Evolutionary conservation across 2,329 filamentous ascomycete genomes (phyloP).

Genomic region (Chrysoporthe deuterocubensis): DNA sequence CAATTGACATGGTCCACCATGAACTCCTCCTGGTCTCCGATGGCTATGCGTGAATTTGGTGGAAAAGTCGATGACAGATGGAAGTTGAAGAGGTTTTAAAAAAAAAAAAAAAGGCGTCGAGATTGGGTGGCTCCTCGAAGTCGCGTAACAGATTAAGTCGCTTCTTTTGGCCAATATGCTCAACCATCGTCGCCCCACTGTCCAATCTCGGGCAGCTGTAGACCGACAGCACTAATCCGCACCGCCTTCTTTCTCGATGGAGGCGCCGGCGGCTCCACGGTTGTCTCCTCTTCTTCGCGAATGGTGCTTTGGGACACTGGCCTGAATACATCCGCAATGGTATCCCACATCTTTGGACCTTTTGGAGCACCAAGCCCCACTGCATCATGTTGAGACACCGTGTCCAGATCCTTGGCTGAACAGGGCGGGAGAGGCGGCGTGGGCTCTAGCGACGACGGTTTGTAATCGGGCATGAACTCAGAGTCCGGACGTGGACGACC

Average conservation of each 20-base stretch:
- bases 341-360: neutral
- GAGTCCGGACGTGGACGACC: constrained; percentile 16
- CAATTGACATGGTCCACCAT: neutral
- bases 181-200: constrained; percentile 29
- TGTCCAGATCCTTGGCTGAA: neutral
- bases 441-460: neutral
- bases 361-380: neutral
- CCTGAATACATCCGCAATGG: constrained; percentile 23
- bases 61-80: neutral
- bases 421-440: neutral
- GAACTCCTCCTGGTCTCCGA: constrained; percentile 14
- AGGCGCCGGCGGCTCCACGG: constrained; percentile 13
- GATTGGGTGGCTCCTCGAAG: neutral
- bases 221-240: constrained; percentile 43
- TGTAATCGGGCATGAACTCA: constrained; percentile 11
- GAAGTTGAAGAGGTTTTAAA: neutral
- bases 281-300: constrained; percentile 27
- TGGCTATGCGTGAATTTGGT: constrained; percentile 23
- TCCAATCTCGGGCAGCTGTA: constrained; percentile 19
- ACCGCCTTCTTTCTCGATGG: constrained; percentile 40
- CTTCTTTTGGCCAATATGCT: neutral
- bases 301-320: constrained; percentile 37
- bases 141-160: neutral
- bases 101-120: neutral
- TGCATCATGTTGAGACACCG: neutral